Evolutionary conservation across 1,284 basidiomycete genomes (phyloP).

Genomic region (Malassezia globosa): DNA sequence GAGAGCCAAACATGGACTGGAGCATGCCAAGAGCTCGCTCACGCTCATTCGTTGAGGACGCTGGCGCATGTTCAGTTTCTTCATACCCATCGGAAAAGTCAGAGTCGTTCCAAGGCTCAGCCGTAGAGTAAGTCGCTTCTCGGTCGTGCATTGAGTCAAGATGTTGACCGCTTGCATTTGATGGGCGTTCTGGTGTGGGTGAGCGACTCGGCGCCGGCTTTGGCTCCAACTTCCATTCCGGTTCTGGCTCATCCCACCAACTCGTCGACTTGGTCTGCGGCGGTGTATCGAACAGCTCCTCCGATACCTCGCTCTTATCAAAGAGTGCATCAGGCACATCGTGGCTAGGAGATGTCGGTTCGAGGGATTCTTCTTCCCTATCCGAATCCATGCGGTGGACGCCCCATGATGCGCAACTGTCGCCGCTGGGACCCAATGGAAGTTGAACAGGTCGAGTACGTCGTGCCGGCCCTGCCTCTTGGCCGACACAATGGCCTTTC

Average conservation of each 20-base stretch:
- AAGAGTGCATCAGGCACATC: not conserved
- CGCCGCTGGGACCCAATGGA: not conserved
- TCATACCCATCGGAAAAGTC: constrained; percentile 42
- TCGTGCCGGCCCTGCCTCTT: not conserved
- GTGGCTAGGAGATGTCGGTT: constrained; percentile 32
- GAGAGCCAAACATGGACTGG: constrained; percentile 48
- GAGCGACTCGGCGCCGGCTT: not conserved
- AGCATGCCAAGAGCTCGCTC: constrained; percentile 20
- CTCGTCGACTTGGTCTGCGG: not conserved
- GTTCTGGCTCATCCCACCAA: constrained; percentile 8
- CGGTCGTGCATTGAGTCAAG: not conserved
- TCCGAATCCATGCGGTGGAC: not conserved
- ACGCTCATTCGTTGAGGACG: constrained; percentile 3
- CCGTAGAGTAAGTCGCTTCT: not conserved
- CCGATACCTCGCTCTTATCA: constrained; percentile 18
- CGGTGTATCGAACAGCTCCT: constrained; percentile 21
- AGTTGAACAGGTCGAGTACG: constrained; percentile 2
- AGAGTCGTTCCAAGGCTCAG: constrained; percentile 1
- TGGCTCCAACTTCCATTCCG: too few species aligned
- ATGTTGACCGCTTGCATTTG: not conserved
- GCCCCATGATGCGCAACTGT: not conserved
- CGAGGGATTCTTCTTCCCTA: not conserved
- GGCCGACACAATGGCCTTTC: not conserved
- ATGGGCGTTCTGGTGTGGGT: not conserved
- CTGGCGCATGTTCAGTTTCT: constrained; percentile 14